Conservation (phyloP, 2,329 filamentous ascomycete genomes). For the Diaporthe humulicola region DNA sequence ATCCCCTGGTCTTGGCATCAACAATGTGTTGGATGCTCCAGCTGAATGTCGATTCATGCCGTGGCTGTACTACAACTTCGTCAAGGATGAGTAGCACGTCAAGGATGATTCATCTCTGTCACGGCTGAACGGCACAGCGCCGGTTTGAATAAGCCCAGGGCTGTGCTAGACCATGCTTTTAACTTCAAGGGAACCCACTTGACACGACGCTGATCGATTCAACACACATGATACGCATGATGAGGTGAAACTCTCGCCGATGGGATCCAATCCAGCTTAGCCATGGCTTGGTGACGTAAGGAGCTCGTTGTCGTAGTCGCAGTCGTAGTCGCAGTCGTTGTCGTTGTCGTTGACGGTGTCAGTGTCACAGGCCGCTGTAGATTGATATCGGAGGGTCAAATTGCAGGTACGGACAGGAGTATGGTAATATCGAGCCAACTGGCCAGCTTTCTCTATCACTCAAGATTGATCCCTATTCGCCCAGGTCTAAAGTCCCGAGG, state of each 20-base stretch:
- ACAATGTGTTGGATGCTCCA: background rate
- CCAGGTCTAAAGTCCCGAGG: too few relatives aligned
- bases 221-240: background rate
- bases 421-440: too few relatives aligned
- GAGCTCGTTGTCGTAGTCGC: background rate
- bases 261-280: too few relatives aligned
- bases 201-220: background rate
- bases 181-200: background rate
- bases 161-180: background rate
- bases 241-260: background rate
- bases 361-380: background rate
- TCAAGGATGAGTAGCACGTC: background rate
- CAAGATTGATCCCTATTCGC: too few relatives aligned
- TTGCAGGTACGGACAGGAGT: background rate
- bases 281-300: background rate
- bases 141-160: background rate
- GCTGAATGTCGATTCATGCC: background rate
- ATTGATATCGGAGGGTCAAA: background rate
- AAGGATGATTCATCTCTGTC: background rate
- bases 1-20: background rate
- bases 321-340: background rate
- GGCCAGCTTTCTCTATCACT: too few relatives aligned
- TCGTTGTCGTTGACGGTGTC: background rate
- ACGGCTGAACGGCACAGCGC: background rate
- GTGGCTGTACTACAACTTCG: background rate